These are phyloP conservation scores for Quercus lobata DNA, from an alignment of 331 rosid genomes.

Conservation along the genomic window DNA sequence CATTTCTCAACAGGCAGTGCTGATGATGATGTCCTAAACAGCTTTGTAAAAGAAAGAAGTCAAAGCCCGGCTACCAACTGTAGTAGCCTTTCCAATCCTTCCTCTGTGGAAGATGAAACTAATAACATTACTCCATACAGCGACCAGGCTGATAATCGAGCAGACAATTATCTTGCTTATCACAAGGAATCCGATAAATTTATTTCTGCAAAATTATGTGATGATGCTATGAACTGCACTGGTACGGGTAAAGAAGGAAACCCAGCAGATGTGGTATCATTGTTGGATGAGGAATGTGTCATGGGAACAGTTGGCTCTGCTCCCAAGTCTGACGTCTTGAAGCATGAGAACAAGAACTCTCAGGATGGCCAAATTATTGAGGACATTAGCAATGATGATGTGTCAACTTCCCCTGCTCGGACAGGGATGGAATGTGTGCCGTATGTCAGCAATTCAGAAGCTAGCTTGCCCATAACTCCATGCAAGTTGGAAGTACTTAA, in stretches of 20 bases:
- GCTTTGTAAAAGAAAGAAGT: slow-evolving; percentile 73
- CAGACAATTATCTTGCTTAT: slow-evolving; percentile 42
- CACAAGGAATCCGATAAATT: slow-evolving; percentile 50
- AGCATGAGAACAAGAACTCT: slow-evolving; percentile 47
- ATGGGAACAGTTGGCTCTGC: slow-evolving; percentile 24
- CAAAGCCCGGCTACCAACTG: slow-evolving; percentile 89
- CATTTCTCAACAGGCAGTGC: slow-evolving; percentile 52
- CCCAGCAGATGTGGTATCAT: slow-evolving; percentile 43
- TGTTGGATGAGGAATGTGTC: slow-evolving; percentile 52
- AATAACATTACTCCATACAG: slow-evolving; percentile 57
- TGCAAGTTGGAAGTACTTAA: slow-evolving; percentile 68
- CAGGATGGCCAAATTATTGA: slow-evolving; percentile 47
- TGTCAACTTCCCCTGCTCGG: slow-evolving; percentile 47
- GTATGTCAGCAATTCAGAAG: slow-evolving; percentile 49
- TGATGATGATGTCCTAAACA: slow-evolving; percentile 56
- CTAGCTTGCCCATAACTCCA: slow-evolving; percentile 84
- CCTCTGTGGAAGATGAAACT: slow-evolving; percentile 94
- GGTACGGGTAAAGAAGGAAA: slow-evolving; percentile 27
- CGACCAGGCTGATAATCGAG: slow-evolving; percentile 55
- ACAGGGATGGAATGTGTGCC: slow-evolving; percentile 64
- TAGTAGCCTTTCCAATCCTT: slow-evolving; percentile 94
- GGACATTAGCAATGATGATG: slow-evolving; percentile 59
- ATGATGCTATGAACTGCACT: slow-evolving; percentile 42
- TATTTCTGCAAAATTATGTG: slow-evolving; percentile 37
- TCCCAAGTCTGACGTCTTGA: slow-evolving; percentile 44